Conservation (phyloP, 305 asterid genomes). For the Striga hermonthica region DNA sequence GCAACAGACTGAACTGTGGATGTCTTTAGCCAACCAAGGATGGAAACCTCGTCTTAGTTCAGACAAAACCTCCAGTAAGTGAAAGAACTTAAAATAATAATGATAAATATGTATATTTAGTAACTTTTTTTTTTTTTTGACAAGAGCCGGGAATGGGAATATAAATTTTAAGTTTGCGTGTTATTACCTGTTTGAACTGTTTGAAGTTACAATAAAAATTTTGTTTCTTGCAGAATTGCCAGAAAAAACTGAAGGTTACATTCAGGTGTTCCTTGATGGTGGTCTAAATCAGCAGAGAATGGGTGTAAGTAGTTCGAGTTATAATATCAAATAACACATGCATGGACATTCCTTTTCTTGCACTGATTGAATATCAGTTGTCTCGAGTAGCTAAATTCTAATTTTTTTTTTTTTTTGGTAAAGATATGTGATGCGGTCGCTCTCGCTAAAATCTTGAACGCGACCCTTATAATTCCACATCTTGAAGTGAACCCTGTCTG, state of each 20-base stretch:
- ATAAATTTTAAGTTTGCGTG: neutral
- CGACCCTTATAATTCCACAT: constrained; percentile 74
- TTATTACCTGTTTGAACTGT: neutral
- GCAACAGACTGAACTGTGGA: constrained; percentile 60
- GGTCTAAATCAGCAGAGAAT: constrained; percentile 91
- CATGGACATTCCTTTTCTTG: constrained; percentile 9
- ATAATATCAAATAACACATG: neutral
- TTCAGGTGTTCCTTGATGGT: constrained; percentile 93
- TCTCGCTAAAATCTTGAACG: constrained; percentile 83
- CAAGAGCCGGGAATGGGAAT: neutral
- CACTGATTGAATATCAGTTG: constrained; percentile 10
- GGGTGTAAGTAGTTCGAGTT: constrained; percentile 61
- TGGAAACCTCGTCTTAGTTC: constrained; percentile 53
- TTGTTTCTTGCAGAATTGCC: constrained; percentile 42
- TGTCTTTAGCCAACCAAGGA: constrained; percentile 66
- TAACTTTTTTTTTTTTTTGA: neutral
- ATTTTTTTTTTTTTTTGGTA: neutral
- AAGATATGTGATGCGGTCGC: constrained; percentile 96
- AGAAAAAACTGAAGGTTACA: constrained; percentile 54
- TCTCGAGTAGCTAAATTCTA: constrained; percentile 9
- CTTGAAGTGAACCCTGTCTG: constrained; percentile 89
- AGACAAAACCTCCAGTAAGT: constrained; percentile 40
- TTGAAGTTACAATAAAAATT: neutral
- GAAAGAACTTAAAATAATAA: neutral
- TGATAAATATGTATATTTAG: neutral